phyloP scores from a whole-genome alignment of 495 filamentous ascomycete genomes.

The Hypoxylon perforatum region DNA sequence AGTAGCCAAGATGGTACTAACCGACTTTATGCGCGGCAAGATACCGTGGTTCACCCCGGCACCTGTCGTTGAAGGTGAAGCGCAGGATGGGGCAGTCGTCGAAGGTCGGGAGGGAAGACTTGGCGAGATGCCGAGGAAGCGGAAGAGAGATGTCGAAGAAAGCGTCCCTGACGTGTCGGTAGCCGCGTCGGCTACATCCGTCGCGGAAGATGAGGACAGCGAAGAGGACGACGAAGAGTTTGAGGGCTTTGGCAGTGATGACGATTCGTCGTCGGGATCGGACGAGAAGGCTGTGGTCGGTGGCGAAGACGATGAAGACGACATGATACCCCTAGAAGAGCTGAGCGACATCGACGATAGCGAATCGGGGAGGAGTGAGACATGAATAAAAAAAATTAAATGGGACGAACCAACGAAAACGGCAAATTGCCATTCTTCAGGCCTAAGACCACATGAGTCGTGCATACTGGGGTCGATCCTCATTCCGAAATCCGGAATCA shows the following conservation, averaged over 20 bases:
- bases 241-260: slow-evolving; percentile 61
- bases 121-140: slow-evolving; percentile 69
- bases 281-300: slow-evolving; percentile 45
- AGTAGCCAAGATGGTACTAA: slow-evolving; percentile 92
- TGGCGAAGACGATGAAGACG: slow-evolving; percentile 58
- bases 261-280: slow-evolving; percentile 52
- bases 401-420: background rate
- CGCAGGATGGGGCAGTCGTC: slow-evolving; percentile 64
- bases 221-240: slow-evolving; percentile 51
- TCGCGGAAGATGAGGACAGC: slow-evolving; percentile 34
- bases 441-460: background rate
- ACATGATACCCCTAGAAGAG: slow-evolving; percentile 64
- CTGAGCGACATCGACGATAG: slow-evolving; percentile 62
- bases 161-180: slow-evolving; percentile 49
- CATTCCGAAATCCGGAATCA: background rate
- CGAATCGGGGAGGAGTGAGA: slow-evolving; percentile 47
- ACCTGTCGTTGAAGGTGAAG: slow-evolving; percentile 68
- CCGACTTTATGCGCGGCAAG: slow-evolving; percentile 94
- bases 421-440: background rate
- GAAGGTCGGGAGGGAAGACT: slow-evolving; percentile 66
- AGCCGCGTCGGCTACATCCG: slow-evolving; percentile 43
- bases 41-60: slow-evolving; percentile 94
- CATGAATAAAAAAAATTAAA: slow-evolving; percentile 20
- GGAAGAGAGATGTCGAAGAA: slow-evolving; percentile 64
- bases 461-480: background rate